Evolutionary conservation across 495 filamentous ascomycete species (phyloP).

Genomic region (Penicillium daleae): DNA sequence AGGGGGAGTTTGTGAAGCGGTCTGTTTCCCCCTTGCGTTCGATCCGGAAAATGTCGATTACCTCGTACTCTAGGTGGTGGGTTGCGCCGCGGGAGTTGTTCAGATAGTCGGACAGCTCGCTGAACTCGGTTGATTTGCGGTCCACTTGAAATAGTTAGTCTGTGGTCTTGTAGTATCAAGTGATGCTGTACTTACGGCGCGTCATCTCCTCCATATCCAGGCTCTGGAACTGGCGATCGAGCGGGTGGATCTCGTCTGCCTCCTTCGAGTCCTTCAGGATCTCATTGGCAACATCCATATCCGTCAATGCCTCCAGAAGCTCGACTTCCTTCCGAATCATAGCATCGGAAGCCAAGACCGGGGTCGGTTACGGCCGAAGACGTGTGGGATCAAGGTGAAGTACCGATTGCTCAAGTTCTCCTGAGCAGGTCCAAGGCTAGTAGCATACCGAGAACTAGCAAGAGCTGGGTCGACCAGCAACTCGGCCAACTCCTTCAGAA

Average conservation of each 20-base stretch:
- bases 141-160: slow-evolving; percentile 48
- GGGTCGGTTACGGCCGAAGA: slow-evolving; percentile 76
- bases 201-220: slow-evolving; percentile 78
- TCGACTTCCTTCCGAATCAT: slow-evolving; percentile 74
- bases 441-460: slow-evolving; percentile 51
- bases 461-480: slow-evolving; percentile 57
- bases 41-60: slow-evolving; percentile 78
- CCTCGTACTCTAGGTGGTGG: slow-evolving; percentile 57
- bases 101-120: slow-evolving; percentile 66
- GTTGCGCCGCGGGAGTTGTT: slow-evolving; percentile 62
- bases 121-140: slow-evolving; percentile 61
- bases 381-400: slow-evolving; percentile 81
- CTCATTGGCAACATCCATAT: slow-evolving; percentile 80
- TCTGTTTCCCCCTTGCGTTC: slow-evolving; percentile 73
- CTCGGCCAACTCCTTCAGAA: slow-evolving; percentile 72
- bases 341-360: slow-evolving; percentile 56
- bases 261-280: slow-evolving; percentile 70
- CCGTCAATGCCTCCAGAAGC: slow-evolving; percentile 73
- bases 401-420: slow-evolving; percentile 72
- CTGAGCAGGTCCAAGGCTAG: slow-evolving; percentile 41
- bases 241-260: slow-evolving; percentile 55
- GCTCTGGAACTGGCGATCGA: slow-evolving; percentile 72
- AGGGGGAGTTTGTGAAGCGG: slow-evolving; percentile 63
- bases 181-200: slow-evolving; percentile 38
- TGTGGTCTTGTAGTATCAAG: not conserved